Conservation (phyloP, 306 rosid species). For the Lagenaria siceraria region DNA sequence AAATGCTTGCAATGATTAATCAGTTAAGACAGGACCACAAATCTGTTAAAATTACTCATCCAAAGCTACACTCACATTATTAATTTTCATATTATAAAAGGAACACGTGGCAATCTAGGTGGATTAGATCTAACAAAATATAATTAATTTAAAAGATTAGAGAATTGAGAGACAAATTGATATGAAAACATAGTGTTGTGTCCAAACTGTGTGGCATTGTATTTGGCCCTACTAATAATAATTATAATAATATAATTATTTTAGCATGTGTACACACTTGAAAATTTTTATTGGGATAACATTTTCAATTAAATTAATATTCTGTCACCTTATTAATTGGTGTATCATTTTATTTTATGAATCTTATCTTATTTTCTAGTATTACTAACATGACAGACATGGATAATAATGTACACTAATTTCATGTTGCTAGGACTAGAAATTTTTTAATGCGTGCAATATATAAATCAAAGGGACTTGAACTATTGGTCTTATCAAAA, state of each 20-base stretch:
- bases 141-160: neutral
- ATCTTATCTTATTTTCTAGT: no score
- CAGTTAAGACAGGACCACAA: neutral
- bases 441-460: no score
- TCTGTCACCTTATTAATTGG: no score
- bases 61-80: neutral
- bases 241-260: neutral
- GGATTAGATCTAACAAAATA: neutral
- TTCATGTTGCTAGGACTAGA: no score
- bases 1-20: neutral
- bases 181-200: neutral
- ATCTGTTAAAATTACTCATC: neutral
- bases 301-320: no score
- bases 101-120: neutral
- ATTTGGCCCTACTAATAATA: neutral
- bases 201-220: neutral
- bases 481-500: no score
- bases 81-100: neutral
- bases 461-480: no score
- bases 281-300: no score
- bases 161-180: neutral
- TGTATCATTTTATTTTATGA: neutral
- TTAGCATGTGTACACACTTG: no score
- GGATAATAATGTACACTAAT: no score
- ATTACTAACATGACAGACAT: no score